Evolutionary conservation across 345 rosid genomes (phyloP).

Genomic region (Balakata baccata): DNA sequence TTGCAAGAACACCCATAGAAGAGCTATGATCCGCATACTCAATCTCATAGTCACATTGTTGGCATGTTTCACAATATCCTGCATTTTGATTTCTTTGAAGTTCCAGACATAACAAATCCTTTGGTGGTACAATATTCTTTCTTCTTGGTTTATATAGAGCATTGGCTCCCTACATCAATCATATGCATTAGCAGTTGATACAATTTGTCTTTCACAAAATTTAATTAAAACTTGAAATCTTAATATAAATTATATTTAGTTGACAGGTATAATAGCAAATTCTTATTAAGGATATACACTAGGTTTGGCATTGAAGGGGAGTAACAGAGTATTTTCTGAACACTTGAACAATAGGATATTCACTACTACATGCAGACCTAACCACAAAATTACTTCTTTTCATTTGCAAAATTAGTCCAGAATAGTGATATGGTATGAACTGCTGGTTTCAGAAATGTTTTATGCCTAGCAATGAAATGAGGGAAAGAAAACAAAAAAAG

Average conservation of each 20-base stretch:
- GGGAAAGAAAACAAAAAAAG: too few species aligned
- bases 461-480: too few species aligned
- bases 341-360: background rate
- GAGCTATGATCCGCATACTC: constrained; percentile 93
- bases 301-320: background rate
- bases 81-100: constrained; percentile 53
- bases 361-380: background rate
- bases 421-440: too few species aligned
- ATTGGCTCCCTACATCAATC: constrained; percentile 73
- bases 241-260: background rate
- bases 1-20: constrained; percentile 83
- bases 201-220: constrained; percentile 3
- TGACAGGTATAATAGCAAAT: background rate
- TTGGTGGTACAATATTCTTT: constrained; percentile 49
- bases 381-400: background rate
- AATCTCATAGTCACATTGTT: constrained; percentile 92
- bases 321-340: background rate
- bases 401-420: background rate
- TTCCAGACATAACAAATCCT: constrained; percentile 59
- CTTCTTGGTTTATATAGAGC: constrained; percentile 69
- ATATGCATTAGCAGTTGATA: constrained; percentile 16
- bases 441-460: background rate
- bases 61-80: constrained; percentile 49
- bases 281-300: background rate
- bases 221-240: background rate